A percentile compares a stretch with the other conserved stretches of the same genome.
Evolutionary conservation across 2,329 filamentous ascomycete species (phyloP).

Genomic region (Monilinia laxa): DNA sequence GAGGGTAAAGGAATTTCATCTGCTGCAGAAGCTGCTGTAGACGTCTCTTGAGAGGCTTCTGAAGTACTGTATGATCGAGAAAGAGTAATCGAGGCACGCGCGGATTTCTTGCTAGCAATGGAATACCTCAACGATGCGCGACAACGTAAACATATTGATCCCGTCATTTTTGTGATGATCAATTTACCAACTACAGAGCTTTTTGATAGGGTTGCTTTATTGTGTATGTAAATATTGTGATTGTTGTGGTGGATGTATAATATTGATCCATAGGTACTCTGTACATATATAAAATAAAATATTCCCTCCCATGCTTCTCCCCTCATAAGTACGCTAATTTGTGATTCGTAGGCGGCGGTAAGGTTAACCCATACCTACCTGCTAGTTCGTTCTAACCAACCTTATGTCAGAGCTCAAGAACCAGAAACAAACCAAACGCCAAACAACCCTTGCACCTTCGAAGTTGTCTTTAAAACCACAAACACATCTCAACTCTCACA

Average conservation of each 20-base stretch:
- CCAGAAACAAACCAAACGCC: not conserved
- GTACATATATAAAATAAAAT: slow-evolving; percentile 1
- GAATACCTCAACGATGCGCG: slow-evolving; percentile 23
- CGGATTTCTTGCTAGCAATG: not conserved
- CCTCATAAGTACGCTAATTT: not conserved
- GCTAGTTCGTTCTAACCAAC: not conserved
- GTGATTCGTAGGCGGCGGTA: slow-evolving; percentile 2
- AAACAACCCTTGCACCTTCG: slow-evolving; percentile 15
- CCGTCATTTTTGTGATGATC: not conserved
- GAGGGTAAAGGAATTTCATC: not conserved
- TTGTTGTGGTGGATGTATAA: not conserved
- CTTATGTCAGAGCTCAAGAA: slow-evolving; percentile 12
- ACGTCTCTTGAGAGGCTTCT: not conserved
- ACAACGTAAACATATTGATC: slow-evolving; percentile 30
- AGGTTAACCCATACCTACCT: not conserved
- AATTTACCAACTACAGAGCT: not conserved
- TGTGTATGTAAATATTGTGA: not conserved
- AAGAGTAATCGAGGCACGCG: not conserved
- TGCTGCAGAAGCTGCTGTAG: not conserved
- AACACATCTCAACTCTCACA: slow-evolving; percentile 32
- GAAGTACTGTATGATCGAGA: slow-evolving; percentile 10
- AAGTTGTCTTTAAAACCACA: slow-evolving; percentile 14
- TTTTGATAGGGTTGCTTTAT: not conserved
- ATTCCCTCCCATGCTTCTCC: not conserved
- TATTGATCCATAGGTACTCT: too few species aligned